Evolutionary conservation across 257 asterid species (phyloP).

Genomic region (Thymus mandschuricus): DNA sequence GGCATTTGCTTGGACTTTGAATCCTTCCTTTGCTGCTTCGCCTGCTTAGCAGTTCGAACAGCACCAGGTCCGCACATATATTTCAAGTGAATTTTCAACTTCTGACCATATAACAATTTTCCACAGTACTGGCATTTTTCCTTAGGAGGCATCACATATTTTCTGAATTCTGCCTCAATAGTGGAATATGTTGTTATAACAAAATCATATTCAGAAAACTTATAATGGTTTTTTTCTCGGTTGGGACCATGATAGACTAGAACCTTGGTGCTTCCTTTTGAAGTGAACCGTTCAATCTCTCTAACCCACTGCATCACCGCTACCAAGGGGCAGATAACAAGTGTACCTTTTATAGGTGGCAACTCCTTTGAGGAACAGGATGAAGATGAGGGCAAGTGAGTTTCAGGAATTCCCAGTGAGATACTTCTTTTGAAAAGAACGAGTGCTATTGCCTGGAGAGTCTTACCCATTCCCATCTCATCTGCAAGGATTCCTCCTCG

Average conservation of each 20-base stretch:
- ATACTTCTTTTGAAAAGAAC: constrained; percentile 78
- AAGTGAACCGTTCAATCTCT: constrained; percentile 85
- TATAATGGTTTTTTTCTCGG: constrained; percentile 56
- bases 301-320: constrained; percentile 90
- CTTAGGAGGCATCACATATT: constrained; percentile 84
- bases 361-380: constrained; percentile 51
- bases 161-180: constrained; percentile 85
- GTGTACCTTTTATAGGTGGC: constrained; percentile 74
- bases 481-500: constrained; percentile 97
- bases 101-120: constrained; percentile 50
- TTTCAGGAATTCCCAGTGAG: constrained; percentile 40
- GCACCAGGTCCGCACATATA: constrained; percentile 87
- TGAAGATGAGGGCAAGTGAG: constrained; percentile 43
- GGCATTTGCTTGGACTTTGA: constrained; percentile 39
- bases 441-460: constrained; percentile 93
- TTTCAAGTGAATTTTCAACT: constrained; percentile 67
- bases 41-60: constrained; percentile 70
- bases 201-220: constrained; percentile 79
- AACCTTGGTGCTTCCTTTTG: constrained; percentile 75
- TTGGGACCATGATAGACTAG: constrained; percentile 90
- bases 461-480: constrained; percentile 99
- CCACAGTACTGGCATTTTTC: constrained; percentile 80
- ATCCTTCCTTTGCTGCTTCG: constrained; percentile 76
- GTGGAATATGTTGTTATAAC: constrained; percentile 88
- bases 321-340: constrained; percentile 92